A percentile compares a stretch with the other conserved stretches of the same genome.
Evolutionary conservation across 73 alveolate genomes (phyloP).

Genomic region (Effrenium voratum): DNA sequence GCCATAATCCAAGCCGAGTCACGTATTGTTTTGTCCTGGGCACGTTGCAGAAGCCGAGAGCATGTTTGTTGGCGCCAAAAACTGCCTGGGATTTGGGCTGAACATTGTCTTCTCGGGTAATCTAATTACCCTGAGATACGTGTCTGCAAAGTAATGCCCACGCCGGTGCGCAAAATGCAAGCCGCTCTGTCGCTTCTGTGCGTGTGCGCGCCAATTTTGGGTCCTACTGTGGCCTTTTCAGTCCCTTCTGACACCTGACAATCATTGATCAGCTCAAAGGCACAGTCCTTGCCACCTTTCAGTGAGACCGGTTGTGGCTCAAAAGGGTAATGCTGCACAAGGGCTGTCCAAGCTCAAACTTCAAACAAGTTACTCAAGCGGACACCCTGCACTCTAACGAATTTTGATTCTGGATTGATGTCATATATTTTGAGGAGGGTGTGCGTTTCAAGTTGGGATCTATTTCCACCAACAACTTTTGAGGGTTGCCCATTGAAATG

Average conservation of each 20-base stretch:
- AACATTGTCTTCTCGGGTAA: not conserved
- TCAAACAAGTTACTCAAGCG: too few relatives aligned
- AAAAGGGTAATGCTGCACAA: too few relatives aligned
- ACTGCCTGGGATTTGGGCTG: not conserved
- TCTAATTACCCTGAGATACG: not conserved
- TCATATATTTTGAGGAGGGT: not conserved
- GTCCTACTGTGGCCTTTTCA: too few relatives aligned
- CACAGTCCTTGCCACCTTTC: too few relatives aligned
- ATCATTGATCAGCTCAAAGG: too few relatives aligned
- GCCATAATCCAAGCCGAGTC: not conserved
- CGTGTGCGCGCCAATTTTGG: not conserved
- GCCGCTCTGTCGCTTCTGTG: not conserved
- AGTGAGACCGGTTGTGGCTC: too few relatives aligned
- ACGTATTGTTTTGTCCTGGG: slow-evolving; percentile 87
- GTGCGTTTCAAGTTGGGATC: not conserved
- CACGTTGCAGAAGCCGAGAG: not conserved
- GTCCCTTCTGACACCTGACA: too few relatives aligned
- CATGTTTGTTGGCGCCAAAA: not conserved
- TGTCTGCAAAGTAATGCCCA: not conserved
- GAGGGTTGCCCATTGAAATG: not conserved
- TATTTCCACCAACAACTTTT: too few relatives aligned
- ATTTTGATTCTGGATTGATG: not conserved
- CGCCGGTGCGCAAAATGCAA: not conserved
- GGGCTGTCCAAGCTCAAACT: too few relatives aligned
- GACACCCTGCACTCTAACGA: not conserved